phyloP scores from a whole-genome alignment of 2,329 filamentous ascomycete genomes.

The Ampelomyces quisqualis region DNA sequence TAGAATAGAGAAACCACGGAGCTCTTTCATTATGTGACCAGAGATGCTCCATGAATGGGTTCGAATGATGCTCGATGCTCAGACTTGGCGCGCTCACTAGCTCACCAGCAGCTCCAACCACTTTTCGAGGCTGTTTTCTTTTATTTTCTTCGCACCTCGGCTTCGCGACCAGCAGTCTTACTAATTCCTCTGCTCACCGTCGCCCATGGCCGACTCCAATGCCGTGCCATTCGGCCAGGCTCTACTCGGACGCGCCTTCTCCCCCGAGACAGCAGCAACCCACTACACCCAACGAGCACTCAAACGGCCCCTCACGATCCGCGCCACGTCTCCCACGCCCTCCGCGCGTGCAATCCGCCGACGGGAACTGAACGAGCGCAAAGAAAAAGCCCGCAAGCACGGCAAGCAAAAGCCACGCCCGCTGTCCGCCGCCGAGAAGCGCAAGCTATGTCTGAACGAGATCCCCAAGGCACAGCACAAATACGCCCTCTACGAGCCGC shows the following conservation, averaged over 20 bases:
- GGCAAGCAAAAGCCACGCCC: slow-evolving; percentile 61
- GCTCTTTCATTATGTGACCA: too few relatives aligned
- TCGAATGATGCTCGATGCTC: too few relatives aligned
- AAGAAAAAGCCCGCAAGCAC: slow-evolving; percentile 28
- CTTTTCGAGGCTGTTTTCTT: too few relatives aligned
- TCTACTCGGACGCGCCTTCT: slow-evolving; percentile 77
- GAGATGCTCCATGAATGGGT: too few relatives aligned
- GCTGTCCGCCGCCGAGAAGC: slow-evolving; percentile 77
- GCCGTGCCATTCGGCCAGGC: slow-evolving; percentile 42
- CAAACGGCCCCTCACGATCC: slow-evolving; percentile 76
- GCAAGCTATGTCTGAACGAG: slow-evolving; percentile 70
- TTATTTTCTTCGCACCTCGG: too few relatives aligned
- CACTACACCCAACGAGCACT: slow-evolving; percentile 83
- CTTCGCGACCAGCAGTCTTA: too few relatives aligned
- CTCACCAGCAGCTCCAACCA: too few relatives aligned
- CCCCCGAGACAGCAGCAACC: slow-evolving; percentile 66
- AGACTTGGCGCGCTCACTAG: not conserved
- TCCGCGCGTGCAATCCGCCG: slow-evolving; percentile 44
- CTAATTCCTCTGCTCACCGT: too few relatives aligned
- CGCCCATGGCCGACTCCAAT: slow-evolving; percentile 19
- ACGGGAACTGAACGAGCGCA: slow-evolving; percentile 55
- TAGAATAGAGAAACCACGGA: slow-evolving; percentile 62
- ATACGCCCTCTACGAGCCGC: slow-evolving; percentile 73
- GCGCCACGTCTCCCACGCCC: slow-evolving; percentile 68
- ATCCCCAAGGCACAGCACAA: slow-evolving; percentile 68